Evolutionary conservation across 768 basidiomycete genomes (phyloP), one percentile per base, ranked within the genome.

Genomic region (Neoboletus magnificus): DNA sequence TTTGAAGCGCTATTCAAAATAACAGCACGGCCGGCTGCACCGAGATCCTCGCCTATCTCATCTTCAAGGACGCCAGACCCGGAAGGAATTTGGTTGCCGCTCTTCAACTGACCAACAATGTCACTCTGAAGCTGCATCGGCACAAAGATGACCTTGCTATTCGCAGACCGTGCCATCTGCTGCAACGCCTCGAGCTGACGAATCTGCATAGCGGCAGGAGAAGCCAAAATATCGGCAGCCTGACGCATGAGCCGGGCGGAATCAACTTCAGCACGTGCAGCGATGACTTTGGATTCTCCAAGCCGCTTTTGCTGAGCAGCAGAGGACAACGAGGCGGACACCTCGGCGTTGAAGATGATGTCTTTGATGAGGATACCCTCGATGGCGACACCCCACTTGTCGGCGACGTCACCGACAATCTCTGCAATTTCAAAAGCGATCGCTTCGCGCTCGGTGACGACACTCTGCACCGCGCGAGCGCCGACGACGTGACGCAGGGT

Each of bases 401-500:
- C 91, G 16, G 91, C 90, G 42, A 93, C 82, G 70, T 93, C 89
- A 27, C 88, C 90, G 30, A 98, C 93, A 54, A 97, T 94, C 72
- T 96, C 92, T 50, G 93, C 96, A 58, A 98, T 97, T 73, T 98
- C 95, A 66, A 89, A 87, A 11, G 95, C 95, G 60, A 97, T 93
- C 40, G 89, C 93, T 66, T 98, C 96, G 58, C 96, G 91, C 74
- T 98, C 96, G 4, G 94, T 96, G 58, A 98, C 92, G 55, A 98
- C 90, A 64, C 84, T 86, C 73, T 98, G 96, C n/a, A 98, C 91
- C 1, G 89, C 86, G 23, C 93, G 88, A 4, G 93, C 91, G 60
- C 96, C 96, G 33, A 97, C 93, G 69, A 98, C 94, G 66, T 98
- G 93, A n/a, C 96, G 86, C 22, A 98, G 80, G 16, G 96, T 99